These are phyloP conservation scores for Perkinsus marinus DNA, from an alignment of 169 alveolate species.

Conservation along the genomic window DNA sequence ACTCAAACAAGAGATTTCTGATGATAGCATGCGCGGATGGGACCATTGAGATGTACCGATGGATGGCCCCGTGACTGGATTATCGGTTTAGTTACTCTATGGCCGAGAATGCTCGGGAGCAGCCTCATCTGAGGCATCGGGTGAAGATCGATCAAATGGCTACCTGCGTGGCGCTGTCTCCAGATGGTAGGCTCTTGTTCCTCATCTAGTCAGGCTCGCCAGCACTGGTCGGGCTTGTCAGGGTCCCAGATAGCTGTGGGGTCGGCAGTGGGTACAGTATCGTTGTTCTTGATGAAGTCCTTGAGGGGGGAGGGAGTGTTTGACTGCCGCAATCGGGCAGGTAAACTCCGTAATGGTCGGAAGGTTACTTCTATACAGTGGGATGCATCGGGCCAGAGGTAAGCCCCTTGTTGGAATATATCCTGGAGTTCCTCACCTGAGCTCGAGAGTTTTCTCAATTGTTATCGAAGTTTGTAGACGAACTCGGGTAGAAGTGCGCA, in stretches of 20 bases:
- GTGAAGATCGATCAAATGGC: background rate
- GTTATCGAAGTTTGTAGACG: no score
- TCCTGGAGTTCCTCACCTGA: no score
- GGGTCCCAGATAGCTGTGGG: background rate
- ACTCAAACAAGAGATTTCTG: background rate
- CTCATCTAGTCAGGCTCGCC: background rate
- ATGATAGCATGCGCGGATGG: background rate
- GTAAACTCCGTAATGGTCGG: background rate
- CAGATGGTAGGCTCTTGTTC: background rate
- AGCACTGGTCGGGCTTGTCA: background rate
- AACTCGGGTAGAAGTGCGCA: no score
- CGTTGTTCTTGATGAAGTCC: background rate
- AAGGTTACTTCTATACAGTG: background rate
- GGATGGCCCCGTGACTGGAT: background rate
- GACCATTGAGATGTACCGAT: background rate
- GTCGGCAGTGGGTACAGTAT: background rate
- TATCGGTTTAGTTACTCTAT: background rate
- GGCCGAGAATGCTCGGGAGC: background rate
- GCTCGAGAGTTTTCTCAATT: no score
- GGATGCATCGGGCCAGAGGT: background rate
- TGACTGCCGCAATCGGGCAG: background rate
- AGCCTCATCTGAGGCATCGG: background rate
- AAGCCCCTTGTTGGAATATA: no score
- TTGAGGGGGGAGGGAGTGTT: background rate
- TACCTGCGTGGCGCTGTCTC: background rate